phyloP scores from a whole-genome alignment of 208 protist genomes.

The Herpetomonas samuelpessoai region DNA sequence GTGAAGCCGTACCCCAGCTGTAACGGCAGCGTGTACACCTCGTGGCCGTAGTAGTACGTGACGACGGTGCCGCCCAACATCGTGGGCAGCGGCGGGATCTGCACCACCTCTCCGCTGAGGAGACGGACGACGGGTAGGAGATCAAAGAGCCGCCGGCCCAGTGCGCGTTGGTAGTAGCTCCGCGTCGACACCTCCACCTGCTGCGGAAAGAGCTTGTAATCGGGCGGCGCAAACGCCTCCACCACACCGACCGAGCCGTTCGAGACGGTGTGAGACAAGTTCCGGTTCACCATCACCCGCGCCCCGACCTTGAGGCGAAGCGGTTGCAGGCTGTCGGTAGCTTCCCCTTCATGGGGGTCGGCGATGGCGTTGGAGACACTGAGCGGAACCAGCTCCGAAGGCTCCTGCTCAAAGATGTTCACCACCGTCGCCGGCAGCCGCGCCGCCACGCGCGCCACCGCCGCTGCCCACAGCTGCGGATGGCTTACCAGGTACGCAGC shows the following conservation, averaged over 20 bases:
- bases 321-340: slow-evolving; percentile 49
- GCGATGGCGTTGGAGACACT: slow-evolving; percentile 67
- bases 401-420: slow-evolving; percentile 46
- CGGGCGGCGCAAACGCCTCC: slow-evolving; percentile 74
- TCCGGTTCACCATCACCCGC: slow-evolving; percentile 89
- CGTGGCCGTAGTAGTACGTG: slow-evolving; percentile 85
- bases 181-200: slow-evolving; percentile 18
- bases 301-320: slow-evolving; percentile 84
- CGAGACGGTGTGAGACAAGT: slow-evolving; percentile 81
- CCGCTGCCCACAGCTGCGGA: slow-evolving; percentile 31
- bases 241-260: slow-evolving; percentile 89
- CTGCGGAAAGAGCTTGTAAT: slow-evolving; percentile 64
- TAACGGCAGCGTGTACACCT: slow-evolving; percentile 72
- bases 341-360: slow-evolving; percentile 45
- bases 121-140: slow-evolving; percentile 82
- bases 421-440: slow-evolving; percentile 42
- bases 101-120: slow-evolving; percentile 67
- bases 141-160: slow-evolving; percentile 36
- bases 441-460: slow-evolving; percentile 36
- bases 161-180: slow-evolving; percentile 23
- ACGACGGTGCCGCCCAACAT: slow-evolving; percentile 61
- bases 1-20: slow-evolving; percentile 91
- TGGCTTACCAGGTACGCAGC: background rate
- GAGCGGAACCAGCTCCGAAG: slow-evolving; percentile 44
- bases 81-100: slow-evolving; percentile 66